Evolutionary conservation across 2,329 filamentous ascomycete genomes (phyloP).

Genomic region (Stromatinia cepivora): DNA sequence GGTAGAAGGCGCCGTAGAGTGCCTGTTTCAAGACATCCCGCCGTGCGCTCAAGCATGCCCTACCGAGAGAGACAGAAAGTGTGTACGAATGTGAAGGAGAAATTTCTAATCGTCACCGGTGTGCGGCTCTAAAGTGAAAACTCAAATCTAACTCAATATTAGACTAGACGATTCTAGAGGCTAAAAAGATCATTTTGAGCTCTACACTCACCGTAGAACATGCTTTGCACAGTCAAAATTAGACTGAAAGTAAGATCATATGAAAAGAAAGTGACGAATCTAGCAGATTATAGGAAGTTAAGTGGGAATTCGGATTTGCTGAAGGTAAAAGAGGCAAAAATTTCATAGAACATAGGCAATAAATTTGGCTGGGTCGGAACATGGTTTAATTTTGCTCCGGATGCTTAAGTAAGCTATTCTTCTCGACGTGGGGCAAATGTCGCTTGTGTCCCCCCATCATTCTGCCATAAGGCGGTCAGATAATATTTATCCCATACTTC

Average conservation of each 20-base stretch:
- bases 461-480: background rate
- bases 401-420: constrained; percentile 13
- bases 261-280: background rate
- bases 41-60: constrained; percentile 60
- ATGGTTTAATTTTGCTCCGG: constrained; percentile 21
- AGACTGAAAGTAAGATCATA: background rate
- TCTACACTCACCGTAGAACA: constrained; percentile 30
- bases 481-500: background rate
- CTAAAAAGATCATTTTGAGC: background rate
- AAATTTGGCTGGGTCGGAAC: constrained; percentile 15
- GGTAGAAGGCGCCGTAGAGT: constrained; percentile 53
- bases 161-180: constrained; percentile 7
- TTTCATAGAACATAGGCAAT: background rate
- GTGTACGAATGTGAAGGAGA: background rate
- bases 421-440: background rate
- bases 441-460: background rate
- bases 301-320: background rate
- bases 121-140: constrained; percentile 19
- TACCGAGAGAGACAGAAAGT: constrained; percentile 25
- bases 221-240: constrained; percentile 27
- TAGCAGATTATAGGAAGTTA: background rate
- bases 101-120: constrained; percentile 18
- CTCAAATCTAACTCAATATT: constrained; percentile 10
- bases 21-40: constrained; percentile 56
- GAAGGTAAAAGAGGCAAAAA: constrained; percentile 17